Percentiles rank a stretch among this genome's conserved stretches.
Conservation (phyloP, 1,284 basidiomycete species). For the Lignosus rhinocerotis region DNA sequence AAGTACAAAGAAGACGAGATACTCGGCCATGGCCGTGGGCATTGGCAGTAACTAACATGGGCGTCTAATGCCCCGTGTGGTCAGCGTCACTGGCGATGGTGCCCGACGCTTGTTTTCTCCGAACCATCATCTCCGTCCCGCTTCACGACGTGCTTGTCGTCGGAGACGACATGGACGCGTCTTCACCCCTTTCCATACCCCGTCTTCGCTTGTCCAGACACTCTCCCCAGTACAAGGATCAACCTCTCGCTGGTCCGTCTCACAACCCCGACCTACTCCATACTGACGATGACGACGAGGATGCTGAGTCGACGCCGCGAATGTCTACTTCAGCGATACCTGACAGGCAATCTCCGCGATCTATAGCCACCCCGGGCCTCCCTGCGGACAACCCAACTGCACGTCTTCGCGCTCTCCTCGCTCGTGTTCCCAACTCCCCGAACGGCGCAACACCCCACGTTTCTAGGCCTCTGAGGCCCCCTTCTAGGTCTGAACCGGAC, state of each 20-base stretch:
- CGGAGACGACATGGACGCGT: constrained; percentile 26
- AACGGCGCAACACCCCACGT: constrained; percentile 30
- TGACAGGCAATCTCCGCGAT: constrained; percentile 27
- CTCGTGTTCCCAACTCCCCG: constrained; percentile 38
- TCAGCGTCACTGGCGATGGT: constrained; percentile 1
- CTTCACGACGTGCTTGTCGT: constrained; percentile 16
- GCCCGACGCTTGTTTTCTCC: constrained; percentile 8
- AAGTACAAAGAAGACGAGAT: background rate
- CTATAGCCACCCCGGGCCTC: constrained; percentile 16
- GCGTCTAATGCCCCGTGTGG: constrained; percentile 7
- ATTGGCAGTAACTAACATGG: background rate
- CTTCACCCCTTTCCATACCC: constrained; percentile 20
- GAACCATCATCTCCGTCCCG: constrained; percentile 12
- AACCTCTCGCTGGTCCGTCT: constrained; percentile 34
- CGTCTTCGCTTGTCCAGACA: constrained; percentile 25
- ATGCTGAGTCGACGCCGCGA: constrained; percentile 52
- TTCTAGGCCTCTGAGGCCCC: constrained; percentile 32
- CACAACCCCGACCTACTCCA: constrained; percentile 33
- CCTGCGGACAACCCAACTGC: constrained; percentile 47
- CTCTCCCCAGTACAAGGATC: constrained; percentile 19
- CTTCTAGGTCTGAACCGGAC: constrained; percentile 53
- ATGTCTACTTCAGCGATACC: constrained; percentile 35
- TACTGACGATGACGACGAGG: constrained; percentile 38
- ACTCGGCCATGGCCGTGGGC: background rate
- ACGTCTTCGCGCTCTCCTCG: constrained; percentile 58